A percentile compares a stretch with the other conserved stretches of the same genome.
Evolutionary conservation across 2,329 filamentous ascomycete species (phyloP).

Genomic region (Magnaporthales sp.): DNA sequence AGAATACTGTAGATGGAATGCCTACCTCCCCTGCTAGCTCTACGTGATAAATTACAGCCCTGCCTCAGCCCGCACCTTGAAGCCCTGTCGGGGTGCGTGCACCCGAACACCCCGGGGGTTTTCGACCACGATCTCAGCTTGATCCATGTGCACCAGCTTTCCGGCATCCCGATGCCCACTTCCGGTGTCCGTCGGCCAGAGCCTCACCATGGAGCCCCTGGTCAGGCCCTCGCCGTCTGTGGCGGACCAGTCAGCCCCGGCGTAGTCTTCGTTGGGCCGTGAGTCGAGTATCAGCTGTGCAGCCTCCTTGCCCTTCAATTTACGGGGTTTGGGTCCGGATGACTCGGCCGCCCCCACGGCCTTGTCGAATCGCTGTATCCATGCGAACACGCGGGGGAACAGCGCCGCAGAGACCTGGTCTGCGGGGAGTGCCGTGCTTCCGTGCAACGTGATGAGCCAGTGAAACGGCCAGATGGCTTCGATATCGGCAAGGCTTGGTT

Average conservation of each 20-base stretch:
- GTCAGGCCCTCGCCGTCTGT: slow-evolving; percentile 34
- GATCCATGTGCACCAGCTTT: slow-evolving; percentile 39
- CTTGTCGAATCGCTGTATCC: slow-evolving; percentile 52
- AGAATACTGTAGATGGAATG: neutral
- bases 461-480: slow-evolving; percentile 61
- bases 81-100: slow-evolving; percentile 54
- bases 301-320: slow-evolving; percentile 45
- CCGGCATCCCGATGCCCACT: slow-evolving; percentile 50
- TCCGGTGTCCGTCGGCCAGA: slow-evolving; percentile 57
- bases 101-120: slow-evolving; percentile 37
- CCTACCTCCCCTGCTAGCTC: neutral
- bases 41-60: slow-evolving; percentile 8
- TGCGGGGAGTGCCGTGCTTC: slow-evolving; percentile 40
- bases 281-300: slow-evolving; percentile 34
- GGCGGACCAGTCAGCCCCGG: slow-evolving; percentile 40
- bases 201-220: slow-evolving; percentile 43
- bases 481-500: slow-evolving; percentile 55
- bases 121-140: slow-evolving; percentile 50
- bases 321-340: slow-evolving; percentile 24
- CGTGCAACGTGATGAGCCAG: slow-evolving; percentile 49
- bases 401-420: slow-evolving; percentile 38
- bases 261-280: slow-evolving; percentile 34
- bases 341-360: slow-evolving; percentile 33
- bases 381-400: slow-evolving; percentile 55
- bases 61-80: slow-evolving; percentile 32